phyloP scores from a whole-genome alignment of 495 filamentous ascomycete species.

The Glarea lozoyensis region DNA sequence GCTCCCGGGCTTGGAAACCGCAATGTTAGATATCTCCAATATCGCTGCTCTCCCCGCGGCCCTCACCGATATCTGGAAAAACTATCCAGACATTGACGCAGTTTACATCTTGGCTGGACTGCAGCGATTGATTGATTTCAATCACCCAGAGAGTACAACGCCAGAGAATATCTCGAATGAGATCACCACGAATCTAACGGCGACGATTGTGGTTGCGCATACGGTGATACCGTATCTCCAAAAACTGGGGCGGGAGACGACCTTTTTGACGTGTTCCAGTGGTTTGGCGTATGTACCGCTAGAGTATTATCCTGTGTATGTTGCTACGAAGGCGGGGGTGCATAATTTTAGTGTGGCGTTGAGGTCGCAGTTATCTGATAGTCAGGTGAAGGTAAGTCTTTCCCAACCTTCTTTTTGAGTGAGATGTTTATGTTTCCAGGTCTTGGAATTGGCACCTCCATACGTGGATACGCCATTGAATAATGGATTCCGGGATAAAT shows the following conservation, averaged over 20 bases:
- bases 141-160: slow-evolving; percentile 17
- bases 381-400: slow-evolving; percentile 34
- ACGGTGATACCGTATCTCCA: slow-evolving; percentile 26
- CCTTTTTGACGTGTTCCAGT: slow-evolving; percentile 25
- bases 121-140: slow-evolving; percentile 19
- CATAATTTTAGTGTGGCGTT: slow-evolving; percentile 79
- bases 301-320: slow-evolving; percentile 54
- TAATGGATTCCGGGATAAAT: slow-evolving; percentile 13
- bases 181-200: slow-evolving; percentile 25
- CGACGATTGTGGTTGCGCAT: slow-evolving; percentile 23
- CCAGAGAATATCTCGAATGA: slow-evolving; percentile 15
- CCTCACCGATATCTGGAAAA: slow-evolving; percentile 18
- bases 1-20: slow-evolving; percentile 25
- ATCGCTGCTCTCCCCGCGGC: slow-evolving; percentile 18
- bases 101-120: slow-evolving; percentile 28
- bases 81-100: slow-evolving; percentile 27
- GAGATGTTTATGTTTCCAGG: too few relatives aligned
- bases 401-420: too few relatives aligned
- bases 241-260: slow-evolving; percentile 17
- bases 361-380: slow-evolving; percentile 76
- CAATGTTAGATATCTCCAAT: slow-evolving; percentile 23
- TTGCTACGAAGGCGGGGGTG: slow-evolving; percentile 89
- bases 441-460: slow-evolving; percentile 28
- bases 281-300: slow-evolving; percentile 26
- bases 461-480: slow-evolving; percentile 32